Base-by-base conservation (phyloP, 2,329 filamentous ascomycete species). In the Botrytis tulipae region DNA sequence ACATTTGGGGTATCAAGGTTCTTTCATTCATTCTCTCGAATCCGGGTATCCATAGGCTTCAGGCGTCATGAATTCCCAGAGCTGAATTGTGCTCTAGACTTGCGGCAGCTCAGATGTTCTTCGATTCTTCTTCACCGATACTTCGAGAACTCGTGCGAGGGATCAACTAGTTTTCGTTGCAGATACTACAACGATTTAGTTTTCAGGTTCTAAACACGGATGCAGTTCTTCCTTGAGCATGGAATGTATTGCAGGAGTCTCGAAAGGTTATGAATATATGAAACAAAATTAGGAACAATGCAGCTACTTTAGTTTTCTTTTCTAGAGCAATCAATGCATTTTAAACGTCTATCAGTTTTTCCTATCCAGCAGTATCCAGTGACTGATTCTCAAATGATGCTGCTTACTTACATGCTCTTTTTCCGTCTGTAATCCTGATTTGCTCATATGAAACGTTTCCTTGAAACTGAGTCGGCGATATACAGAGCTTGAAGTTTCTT, bases 401-500 rank as follows among this genome's bases (percentile, higher is more conserved):
- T 3, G 25, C 20, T 48, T 25, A 25, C 20, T 48, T 10, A 12
- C 0, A 10, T 48, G 46, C 22, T 48, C 16, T 4, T 3, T 48
- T 7, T 22, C 44, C 0, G 1, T 22, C 0, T 9, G 44, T 2
- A 5, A 5, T 48, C 1, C 22, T 25, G 9, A 48, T 1, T 1
- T 48, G 4, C 10, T 48, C 3, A 2, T 46, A 46, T 22, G 20
- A 22, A 22, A 46, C 2, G 0, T 46, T 22, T 46, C 9, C 16
- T 44, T 20, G 16, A 6, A 46, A 20, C 20, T 22, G 7, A 10
- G 20, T 25, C 8, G 0, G 20, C 22, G 20, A 4, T 22, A 2
- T 7, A 0, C 1, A 46, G 2, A 46, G 44, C 2, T 22, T 46
- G 0, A 46, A 10, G 2, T 46, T 8, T 7, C 20, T 0, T 22